These are phyloP conservation scores for Drechslera avenae DNA, from an alignment of 2,329 filamentous ascomycete genomes.

Conservation along the genomic window DNA sequence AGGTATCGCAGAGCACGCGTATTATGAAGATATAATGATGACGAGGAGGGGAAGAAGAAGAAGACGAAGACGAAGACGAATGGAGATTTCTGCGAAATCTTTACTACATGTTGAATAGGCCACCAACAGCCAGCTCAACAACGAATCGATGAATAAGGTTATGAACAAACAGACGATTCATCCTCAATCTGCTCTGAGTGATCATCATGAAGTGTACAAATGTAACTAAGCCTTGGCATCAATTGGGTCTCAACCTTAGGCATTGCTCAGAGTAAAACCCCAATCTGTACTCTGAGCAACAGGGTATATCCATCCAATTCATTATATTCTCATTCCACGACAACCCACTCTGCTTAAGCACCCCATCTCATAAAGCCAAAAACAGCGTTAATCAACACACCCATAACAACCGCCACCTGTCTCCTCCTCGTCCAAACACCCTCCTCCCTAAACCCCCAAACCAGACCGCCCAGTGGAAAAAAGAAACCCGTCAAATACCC, in stretches of 20 bases:
- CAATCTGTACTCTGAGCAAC: too few relatives aligned
- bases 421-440: conserved; percentile 84
- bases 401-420: conserved; percentile 84
- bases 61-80: neutral
- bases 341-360: conserved; percentile 34
- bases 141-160: too few relatives aligned
- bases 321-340: too few relatives aligned
- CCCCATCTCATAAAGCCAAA: conserved; percentile 73
- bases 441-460: conserved; percentile 85
- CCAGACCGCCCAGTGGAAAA: conserved; percentile 85
- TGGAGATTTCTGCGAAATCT: neutral
- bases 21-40: neutral
- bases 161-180: too few relatives aligned
- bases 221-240: too few relatives aligned
- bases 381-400: conserved; percentile 76
- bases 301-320: too few relatives aligned
- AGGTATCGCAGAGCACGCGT: neutral
- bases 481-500: conserved; percentile 93
- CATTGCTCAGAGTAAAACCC: too few relatives aligned
- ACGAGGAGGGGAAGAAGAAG: too few relatives aligned
- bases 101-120: neutral
- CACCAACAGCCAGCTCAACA: neutral
- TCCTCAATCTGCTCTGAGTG: too few relatives aligned
- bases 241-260: too few relatives aligned
- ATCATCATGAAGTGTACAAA: too few relatives aligned